Percentiles rank a stretch among this genome's conserved stretches.
Conservation (phyloP, 2,329 filamentous ascomycete species). For the Fusarium anguioides region DNA sequence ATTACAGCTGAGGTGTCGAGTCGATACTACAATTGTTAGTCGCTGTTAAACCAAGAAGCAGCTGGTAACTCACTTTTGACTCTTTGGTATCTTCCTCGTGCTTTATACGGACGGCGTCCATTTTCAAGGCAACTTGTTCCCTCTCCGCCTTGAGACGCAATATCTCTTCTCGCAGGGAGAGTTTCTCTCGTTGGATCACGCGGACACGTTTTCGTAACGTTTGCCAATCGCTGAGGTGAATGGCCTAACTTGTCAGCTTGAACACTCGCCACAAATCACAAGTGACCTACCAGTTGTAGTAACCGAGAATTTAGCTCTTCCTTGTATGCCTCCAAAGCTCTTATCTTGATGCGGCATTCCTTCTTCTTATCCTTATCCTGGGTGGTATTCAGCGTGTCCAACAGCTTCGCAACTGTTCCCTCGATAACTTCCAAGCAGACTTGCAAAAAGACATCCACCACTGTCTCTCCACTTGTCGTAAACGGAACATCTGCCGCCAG, state of each 20-base stretch:
- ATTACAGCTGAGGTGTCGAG: conserved; percentile 67
- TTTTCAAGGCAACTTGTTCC: conserved; percentile 70
- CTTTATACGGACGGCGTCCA: conserved; percentile 70
- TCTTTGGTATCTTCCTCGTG: conserved; percentile 67
- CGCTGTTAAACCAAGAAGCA: accelerated
- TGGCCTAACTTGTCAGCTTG: conserved; percentile 56
- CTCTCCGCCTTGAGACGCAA: conserved; percentile 67
- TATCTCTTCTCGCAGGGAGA: conserved; percentile 69
- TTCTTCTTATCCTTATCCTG: conserved; percentile 61
- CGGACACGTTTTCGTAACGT: conserved; percentile 68
- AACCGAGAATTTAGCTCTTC: conserved; percentile 67
- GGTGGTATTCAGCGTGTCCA: conserved; percentile 53
- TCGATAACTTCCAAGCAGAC: conserved; percentile 70
- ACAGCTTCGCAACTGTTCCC: conserved; percentile 60
- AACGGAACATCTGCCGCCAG: conserved; percentile 65
- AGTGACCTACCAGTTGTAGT: conserved; percentile 65
- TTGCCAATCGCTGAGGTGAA: conserved; percentile 69
- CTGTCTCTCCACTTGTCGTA: conserved; percentile 67
- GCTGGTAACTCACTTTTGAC: conserved; percentile 57
- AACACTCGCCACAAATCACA: accelerated
- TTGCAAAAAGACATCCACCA: conserved; percentile 70
- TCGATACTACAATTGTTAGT: conserved; percentile 51
- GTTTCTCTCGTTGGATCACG: conserved; percentile 67
- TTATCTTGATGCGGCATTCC: conserved; percentile 65
- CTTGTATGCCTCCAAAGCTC: conserved; percentile 68